Evolutionary conservation across 192 early-diverging fungal genomes (phyloP).

Genomic region (Fimicolochytrium jonesii): DNA sequence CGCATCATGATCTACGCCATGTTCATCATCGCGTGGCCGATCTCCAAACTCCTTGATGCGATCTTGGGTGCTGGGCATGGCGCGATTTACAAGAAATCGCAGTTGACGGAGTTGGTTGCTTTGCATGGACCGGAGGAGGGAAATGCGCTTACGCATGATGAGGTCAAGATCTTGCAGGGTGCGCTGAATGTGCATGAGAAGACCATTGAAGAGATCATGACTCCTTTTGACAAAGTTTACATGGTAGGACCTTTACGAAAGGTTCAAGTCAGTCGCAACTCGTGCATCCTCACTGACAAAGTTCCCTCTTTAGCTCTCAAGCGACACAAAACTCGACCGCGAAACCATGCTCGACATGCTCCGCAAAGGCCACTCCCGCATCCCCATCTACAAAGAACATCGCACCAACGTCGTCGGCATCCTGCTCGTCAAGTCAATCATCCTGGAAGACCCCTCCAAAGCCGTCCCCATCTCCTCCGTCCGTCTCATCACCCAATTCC

Average conservation of each 20-base stretch:
- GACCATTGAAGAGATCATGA: constrained; percentile 43
- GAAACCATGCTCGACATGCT: constrained; percentile 29
- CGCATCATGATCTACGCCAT: constrained; percentile 49
- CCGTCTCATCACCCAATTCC: constrained; percentile 30
- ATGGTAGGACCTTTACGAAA: constrained; percentile 34
- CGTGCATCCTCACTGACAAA: too few relatives aligned
- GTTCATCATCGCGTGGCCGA: constrained; percentile 69
- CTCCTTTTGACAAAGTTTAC: constrained; percentile 36
- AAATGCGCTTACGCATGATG: constrained; percentile 40
- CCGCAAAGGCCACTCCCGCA: constrained; percentile 42
- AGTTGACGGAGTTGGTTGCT: constrained; percentile 42
- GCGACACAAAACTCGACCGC: background rate
- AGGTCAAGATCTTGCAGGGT: constrained; percentile 43
- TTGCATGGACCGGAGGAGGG: constrained; percentile 43
- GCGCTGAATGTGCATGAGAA: constrained; percentile 42
- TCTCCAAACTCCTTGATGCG: constrained; percentile 76
- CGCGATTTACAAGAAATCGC: constrained; percentile 59
- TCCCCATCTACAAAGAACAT: constrained; percentile 30
- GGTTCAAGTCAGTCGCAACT: too few relatives aligned
- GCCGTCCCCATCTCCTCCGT: constrained; percentile 24
- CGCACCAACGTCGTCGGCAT: constrained; percentile 33
- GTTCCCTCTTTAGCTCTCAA: background rate
- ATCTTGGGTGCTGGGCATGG: constrained; percentile 81
- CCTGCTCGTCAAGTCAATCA: constrained; percentile 34
- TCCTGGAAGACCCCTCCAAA: constrained; percentile 42